phyloP scores from a whole-genome alignment of 2,329 filamentous ascomycete species.

The Trichoderma breve region DNA sequence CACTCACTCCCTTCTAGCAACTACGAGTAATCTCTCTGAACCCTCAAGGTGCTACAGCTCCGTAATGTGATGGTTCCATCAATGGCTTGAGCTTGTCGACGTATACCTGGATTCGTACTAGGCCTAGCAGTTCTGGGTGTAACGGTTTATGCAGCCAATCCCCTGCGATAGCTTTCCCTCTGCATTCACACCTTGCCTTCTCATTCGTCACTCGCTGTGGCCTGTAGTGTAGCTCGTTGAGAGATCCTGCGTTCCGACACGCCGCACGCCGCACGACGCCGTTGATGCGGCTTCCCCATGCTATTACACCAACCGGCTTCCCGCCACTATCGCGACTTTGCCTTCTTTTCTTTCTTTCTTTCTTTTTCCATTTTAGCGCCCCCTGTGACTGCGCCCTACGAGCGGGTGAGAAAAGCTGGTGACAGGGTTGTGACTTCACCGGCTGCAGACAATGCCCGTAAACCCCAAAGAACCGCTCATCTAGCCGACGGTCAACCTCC shows the following conservation, averaged over 20 bases:
- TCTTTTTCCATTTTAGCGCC: neutral
- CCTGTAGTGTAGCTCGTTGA: neutral
- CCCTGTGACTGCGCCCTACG: neutral
- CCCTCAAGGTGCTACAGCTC: slow-evolving; percentile 6
- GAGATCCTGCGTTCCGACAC: slow-evolving; percentile 7
- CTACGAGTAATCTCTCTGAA: neutral
- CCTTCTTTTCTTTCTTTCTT: neutral
- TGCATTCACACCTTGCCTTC: neutral
- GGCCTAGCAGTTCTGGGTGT: neutral
- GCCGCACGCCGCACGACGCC: slow-evolving; percentile 8
- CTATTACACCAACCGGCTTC: neutral
- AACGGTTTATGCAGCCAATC: neutral
- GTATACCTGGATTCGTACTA: neutral
- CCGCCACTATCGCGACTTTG: slow-evolving; percentile 3
- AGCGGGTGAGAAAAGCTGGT: neutral
- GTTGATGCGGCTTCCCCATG: slow-evolving; percentile 4
- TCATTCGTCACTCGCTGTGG: neutral
- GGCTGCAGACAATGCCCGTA: neutral
- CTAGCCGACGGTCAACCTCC: slow-evolving; percentile 6
- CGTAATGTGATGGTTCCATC: neutral
- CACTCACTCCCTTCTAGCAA: neutral
- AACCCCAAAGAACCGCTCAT: neutral
- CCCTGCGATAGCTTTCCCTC: neutral
- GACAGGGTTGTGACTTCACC: neutral
- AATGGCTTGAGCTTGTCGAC: neutral